A percentile compares a stretch with the other conserved stretches of the same genome.
phyloP scores from a whole-genome alignment of 1,284 basidiomycete genomes.

The Pterulicium gracile region DNA sequence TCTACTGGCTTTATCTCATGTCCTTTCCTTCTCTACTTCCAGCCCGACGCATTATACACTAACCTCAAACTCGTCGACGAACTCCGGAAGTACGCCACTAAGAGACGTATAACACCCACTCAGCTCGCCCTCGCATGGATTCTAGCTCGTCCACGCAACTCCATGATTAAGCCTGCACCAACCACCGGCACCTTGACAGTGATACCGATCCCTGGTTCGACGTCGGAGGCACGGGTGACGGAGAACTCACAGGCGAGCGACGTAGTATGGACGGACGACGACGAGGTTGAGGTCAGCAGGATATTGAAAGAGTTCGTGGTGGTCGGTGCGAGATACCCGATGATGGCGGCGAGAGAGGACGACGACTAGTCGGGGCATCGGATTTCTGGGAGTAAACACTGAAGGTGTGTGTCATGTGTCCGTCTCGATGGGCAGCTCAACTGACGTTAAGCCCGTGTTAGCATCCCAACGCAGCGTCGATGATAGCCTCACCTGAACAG shows the following conservation, averaged over 20 bases:
- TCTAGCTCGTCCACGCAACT: no score
- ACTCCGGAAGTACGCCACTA: constrained; percentile 30
- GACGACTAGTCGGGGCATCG: no score
- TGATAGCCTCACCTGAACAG: no score
- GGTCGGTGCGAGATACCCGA: neutral
- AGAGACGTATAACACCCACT: constrained; percentile 34
- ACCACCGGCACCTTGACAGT: constrained; percentile 16
- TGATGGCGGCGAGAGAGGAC: no score
- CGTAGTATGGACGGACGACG: neutral
- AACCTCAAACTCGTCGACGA: constrained; percentile 43
- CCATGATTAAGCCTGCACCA: no score
- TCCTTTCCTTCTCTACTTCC: neutral
- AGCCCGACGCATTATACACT: constrained; percentile 30
- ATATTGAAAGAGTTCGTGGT: neutral
- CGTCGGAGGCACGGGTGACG: constrained; percentile 11
- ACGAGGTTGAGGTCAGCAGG: neutral
- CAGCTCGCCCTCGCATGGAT: constrained; percentile 56
- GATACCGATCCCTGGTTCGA: constrained; percentile 32
- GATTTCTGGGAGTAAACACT: no score
- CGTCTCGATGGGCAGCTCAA: no score
- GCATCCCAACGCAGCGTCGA: no score
- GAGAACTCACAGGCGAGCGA: constrained; percentile 2
- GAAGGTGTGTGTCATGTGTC: no score
- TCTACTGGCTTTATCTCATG: neutral
- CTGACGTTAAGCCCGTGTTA: no score